Evolutionary conservation across 805 yeast genomes (phyloP), one percentile per base, ranked within the genome.

Genomic region (Candida pini): DNA sequence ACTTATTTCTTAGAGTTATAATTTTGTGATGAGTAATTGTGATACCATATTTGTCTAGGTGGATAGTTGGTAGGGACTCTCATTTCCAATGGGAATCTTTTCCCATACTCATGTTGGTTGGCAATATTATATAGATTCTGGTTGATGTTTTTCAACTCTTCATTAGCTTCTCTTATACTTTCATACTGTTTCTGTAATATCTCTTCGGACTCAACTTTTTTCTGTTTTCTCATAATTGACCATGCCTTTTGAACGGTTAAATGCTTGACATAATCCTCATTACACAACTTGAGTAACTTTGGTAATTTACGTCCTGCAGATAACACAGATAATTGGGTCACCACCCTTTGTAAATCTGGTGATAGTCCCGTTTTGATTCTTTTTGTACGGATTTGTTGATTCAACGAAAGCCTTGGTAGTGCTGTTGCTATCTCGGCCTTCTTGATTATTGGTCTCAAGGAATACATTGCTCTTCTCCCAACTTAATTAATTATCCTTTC

Each of bases 221-320:
- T 64, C 28, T 75, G 70, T 30, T 77, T 68, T 49, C 76, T 75
- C 54, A 70, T 66, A 12, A 75, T 48, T 6, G 73, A 62, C 96
- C 97, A 92, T 6, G 96, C 96, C 36, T 74, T 78, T 47, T 75
- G 76, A 36, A 92, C 81, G 9, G 88, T 76, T 44, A 77, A 74
- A 56, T 90, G 97, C 52, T 92, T 84, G 43, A 90, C 69, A 37
- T 80, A 68, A 54, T 92, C 97, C 58, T 89, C 97, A 18, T 71
- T 66, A 46, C 80, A 71, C 22, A 88, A 64, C 50, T 80, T 85
- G 43, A 92, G 60, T 48, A 86, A 64, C 47, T 78, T 76, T 30
- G 98, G 98, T 60, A 81, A 89, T 60, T 88, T 90, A 65, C 88
- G 79, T 38, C 82, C 73, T 6, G 95, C 96, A 9, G 92, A 77